Evolutionary conservation across 192 early-diverging fungal species (phyloP).

Genomic region (Piromyces finnis): DNA sequence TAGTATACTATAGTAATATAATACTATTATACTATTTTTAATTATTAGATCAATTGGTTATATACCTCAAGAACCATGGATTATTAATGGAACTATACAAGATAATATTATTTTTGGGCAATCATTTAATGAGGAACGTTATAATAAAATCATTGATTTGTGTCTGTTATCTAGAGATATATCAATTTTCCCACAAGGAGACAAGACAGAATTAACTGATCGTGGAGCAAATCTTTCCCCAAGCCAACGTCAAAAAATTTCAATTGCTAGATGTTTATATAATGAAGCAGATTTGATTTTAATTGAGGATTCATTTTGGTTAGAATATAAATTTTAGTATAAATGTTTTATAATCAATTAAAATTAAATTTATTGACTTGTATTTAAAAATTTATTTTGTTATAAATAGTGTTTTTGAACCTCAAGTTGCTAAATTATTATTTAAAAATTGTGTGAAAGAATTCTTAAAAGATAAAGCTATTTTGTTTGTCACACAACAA

Average conservation of each 20-base stretch:
- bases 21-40: background rate
- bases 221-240: constrained; percentile 50
- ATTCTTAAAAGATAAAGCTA: constrained; percentile 29
- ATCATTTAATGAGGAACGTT: constrained; percentile 26
- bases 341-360: too few relatives aligned
- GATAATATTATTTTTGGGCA: constrained; percentile 69
- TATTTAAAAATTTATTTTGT: too few relatives aligned
- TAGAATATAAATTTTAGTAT: too few relatives aligned
- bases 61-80: constrained; percentile 50
- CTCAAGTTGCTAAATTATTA: constrained; percentile 20
- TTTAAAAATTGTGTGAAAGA: constrained; percentile 27
- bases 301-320: background rate
- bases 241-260: constrained; percentile 51
- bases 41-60: constrained; percentile 23
- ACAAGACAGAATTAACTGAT: background rate
- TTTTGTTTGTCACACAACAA: constrained; percentile 37
- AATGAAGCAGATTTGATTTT: background rate
- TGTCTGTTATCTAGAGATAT: background rate
- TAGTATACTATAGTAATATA: background rate
- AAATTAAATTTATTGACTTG: too few relatives aligned
- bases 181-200: background rate
- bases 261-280: constrained; percentile 20
- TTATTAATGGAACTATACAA: constrained; percentile 47
- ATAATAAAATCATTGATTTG: constrained; percentile 36
- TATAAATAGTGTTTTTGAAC: background rate